These are phyloP conservation scores for Ogataea methanolica DNA, from an alignment of 805 yeast genomes.

Conservation along the genomic window DNA sequence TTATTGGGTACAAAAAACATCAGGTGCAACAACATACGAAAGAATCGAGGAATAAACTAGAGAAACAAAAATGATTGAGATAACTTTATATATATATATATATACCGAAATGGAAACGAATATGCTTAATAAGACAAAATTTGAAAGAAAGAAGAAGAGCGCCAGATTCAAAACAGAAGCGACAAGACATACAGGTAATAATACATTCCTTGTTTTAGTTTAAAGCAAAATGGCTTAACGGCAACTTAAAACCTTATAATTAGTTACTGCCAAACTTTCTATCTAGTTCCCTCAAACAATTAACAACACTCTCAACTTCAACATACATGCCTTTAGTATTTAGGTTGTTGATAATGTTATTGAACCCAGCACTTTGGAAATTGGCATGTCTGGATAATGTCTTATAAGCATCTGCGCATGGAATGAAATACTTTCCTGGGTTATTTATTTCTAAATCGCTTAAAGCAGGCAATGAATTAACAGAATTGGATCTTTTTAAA, in stretches of 20 bases:
- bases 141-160: no score
- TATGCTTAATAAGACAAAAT: no score
- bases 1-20: no score
- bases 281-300: slow-evolving; percentile 77
- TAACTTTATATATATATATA: no score
- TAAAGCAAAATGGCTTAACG: not conserved
- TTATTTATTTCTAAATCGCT: slow-evolving; percentile 25
- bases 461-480: slow-evolving; percentile 22
- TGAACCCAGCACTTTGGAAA: slow-evolving; percentile 68
- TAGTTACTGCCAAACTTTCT: slow-evolving; percentile 42
- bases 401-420: slow-evolving; percentile 87
- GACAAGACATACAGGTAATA: no score
- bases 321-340: slow-evolving; percentile 85
- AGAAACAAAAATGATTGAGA: no score
- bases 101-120: no score
- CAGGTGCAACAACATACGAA: no score
- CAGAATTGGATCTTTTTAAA: slow-evolving; percentile 14
- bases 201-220: no score
- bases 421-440: slow-evolving; percentile 56
- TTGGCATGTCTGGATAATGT: slow-evolving; percentile 79
- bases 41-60: no score
- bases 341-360: slow-evolving; percentile 67
- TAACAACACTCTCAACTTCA: slow-evolving; percentile 87
- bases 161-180: no score
- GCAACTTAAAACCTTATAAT: not conserved